phyloP scores from a whole-genome alignment of 2,329 filamentous ascomycete genomes.

The Arthrinium puccinioides region DNA sequence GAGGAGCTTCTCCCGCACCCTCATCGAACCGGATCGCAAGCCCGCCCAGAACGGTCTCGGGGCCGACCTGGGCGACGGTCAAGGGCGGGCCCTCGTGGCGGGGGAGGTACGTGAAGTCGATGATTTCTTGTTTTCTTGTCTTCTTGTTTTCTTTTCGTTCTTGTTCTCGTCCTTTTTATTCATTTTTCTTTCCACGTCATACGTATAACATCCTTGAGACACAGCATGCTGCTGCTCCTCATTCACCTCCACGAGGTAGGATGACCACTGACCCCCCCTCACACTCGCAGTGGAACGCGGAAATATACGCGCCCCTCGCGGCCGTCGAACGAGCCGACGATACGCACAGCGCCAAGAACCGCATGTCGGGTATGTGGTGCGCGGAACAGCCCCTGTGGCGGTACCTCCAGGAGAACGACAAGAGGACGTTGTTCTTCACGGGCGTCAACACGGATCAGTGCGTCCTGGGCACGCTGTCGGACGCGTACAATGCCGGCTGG shows the following conservation, averaged over 20 bases:
- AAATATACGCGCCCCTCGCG: conserved; percentile 38
- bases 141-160: no score
- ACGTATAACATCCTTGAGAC: no score
- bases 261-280: no score
- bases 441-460: conserved; percentile 58
- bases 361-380: conserved; percentile 51
- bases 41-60: conserved; percentile 31
- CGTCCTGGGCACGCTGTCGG: conserved; percentile 46
- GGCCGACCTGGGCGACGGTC: conserved; percentile 34
- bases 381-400: conserved; percentile 31
- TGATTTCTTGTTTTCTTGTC: no score
- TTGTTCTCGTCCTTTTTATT: no score
- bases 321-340: conserved; percentile 32
- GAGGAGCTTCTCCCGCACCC: conserved; percentile 37
- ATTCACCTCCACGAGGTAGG: no score
- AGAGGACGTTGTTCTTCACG: conserved; percentile 45
- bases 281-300: conserved; percentile 55
- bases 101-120: no score
- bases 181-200: no score
- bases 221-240: no score
- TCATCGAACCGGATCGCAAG: conserved; percentile 16
- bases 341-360: conserved; percentile 47
- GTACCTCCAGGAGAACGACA: conserved; percentile 28
- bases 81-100: conserved; percentile 39
- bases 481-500: conserved; percentile 48